Conservation (phyloP, 2,329 filamentous ascomycete species). For the Cytospora chrysosperma region DNA sequence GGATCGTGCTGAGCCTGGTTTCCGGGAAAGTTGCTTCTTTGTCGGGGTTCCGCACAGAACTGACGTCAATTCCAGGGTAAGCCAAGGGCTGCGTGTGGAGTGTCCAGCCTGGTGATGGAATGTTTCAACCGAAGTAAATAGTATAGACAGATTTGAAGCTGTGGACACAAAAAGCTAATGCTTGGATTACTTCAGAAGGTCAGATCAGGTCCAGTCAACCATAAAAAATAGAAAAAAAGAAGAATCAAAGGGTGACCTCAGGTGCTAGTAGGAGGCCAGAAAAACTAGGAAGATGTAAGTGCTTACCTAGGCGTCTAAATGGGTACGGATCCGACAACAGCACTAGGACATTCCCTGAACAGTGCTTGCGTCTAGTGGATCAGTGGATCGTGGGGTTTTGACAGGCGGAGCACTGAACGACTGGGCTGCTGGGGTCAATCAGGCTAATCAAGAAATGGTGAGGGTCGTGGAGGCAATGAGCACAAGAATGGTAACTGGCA, state of each 20-base stretch:
- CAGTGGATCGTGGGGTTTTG: background rate
- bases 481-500: background rate
- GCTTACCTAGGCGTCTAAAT: background rate
- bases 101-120: background rate
- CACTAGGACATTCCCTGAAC: background rate
- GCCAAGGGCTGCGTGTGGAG: background rate
- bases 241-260: background rate
- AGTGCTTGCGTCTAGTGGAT: background rate
- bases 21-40: background rate
- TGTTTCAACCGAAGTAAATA: background rate
- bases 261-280: background rate
- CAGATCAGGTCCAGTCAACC: background rate
- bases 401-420: background rate
- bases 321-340: background rate
- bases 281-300: background rate
- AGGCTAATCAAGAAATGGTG: background rate
- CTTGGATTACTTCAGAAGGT: background rate
- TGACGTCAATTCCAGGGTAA: conserved; percentile 13
- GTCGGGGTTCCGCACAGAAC: background rate
- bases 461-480: background rate
- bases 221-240: background rate
- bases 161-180: background rate
- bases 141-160: background rate
- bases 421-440: background rate
- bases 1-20: background rate